These are phyloP conservation scores for Fusarium papillatum DNA, from an alignment of 2,329 filamentous ascomycete species.

Conservation along the genomic window DNA sequence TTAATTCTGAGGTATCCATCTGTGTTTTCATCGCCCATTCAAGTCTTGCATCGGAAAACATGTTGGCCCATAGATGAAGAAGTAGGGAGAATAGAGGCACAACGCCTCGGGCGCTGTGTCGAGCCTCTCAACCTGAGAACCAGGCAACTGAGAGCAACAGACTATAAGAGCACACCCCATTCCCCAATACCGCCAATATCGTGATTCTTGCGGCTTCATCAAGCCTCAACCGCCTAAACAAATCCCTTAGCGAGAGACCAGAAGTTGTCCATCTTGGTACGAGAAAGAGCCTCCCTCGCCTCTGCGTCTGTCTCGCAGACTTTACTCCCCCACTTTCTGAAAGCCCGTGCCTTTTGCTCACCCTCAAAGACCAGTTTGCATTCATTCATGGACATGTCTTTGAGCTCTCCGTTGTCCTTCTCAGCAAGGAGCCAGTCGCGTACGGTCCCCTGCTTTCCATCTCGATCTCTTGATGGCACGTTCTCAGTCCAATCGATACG, in stretches of 20 bases:
- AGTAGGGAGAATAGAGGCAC: not conserved
- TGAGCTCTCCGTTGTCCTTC: constrained; percentile 82
- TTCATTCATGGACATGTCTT: constrained; percentile 85
- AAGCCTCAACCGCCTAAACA: constrained; percentile 18
- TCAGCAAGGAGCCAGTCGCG: constrained; percentile 85
- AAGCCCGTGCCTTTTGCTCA: constrained; percentile 83
- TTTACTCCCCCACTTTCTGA: constrained; percentile 89
- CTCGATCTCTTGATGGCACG: constrained; percentile 73
- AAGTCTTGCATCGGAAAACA: not conserved
- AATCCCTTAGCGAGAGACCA: constrained; percentile 88
- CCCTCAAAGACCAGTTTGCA: constrained; percentile 93
- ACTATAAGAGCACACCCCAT: constrained; percentile 4
- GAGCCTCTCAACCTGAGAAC: not conserved
- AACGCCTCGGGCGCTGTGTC: not conserved
- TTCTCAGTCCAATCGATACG: constrained; percentile 98
- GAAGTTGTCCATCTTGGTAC: constrained; percentile 94
- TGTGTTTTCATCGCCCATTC: not conserved
- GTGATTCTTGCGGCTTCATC: not conserved
- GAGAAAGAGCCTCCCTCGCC: constrained; percentile 83
- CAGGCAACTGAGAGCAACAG: not conserved
- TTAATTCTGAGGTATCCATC: not conserved
- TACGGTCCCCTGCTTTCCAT: constrained; percentile 72
- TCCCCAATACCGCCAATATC: not conserved
- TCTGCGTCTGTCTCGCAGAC: constrained; percentile 95
- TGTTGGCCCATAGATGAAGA: not conserved